Base-by-base conservation (phyloP, 768 basidiomycete genomes). In the Chiua virens region DNA sequence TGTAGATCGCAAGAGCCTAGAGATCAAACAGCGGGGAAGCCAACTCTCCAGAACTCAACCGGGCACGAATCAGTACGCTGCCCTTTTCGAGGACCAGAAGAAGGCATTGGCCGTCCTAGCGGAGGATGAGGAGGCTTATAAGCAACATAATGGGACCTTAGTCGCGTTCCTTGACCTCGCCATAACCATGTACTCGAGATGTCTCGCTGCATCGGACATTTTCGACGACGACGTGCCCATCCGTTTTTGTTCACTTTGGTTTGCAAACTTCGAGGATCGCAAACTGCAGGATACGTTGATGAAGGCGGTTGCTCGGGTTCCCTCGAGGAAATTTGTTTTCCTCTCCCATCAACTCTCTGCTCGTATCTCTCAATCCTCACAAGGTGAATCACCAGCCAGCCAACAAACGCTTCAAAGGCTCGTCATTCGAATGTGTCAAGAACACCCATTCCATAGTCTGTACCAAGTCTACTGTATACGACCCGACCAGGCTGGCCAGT, bases 261-360 rank as follows among this genome's bases (percentile, higher is more conserved):
- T 98, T 54, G 82, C 87, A 1, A 91, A 93, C 61, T 89, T 93
- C 56, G 81, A 87, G 37, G 79, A 85, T 54, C 68, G 64, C 40
- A 65, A 70, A 40, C 67, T 81, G 21, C 79, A 79, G 71, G 49
- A 63, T 44, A 55, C 70, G 43, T 55, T 86, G 65, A 58, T 72
- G 34, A 38, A 56, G 1, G 79, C 83, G 2, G 65, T 93, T 9
- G 68, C 69, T 42, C 74, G 77, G 3, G 79, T 95, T 35, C 89
- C 94, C 1, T 90, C 94, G 0, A 78, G 82, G 53, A 98, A 98
- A 67, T 88, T 98, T 62, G 79, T 96, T 39, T 92, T 93, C 68
- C 77, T 98, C 47, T 85, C 92, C 73, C 92, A 95, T 70, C 97
- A 99, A 70, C 81, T 99, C 5, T 85, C 93, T 0, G 94, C 96